These are phyloP conservation scores for Exobasidium cylindrosporum DNA, from an alignment of 1,284 basidiomycete genomes.

Conservation along the genomic window DNA sequence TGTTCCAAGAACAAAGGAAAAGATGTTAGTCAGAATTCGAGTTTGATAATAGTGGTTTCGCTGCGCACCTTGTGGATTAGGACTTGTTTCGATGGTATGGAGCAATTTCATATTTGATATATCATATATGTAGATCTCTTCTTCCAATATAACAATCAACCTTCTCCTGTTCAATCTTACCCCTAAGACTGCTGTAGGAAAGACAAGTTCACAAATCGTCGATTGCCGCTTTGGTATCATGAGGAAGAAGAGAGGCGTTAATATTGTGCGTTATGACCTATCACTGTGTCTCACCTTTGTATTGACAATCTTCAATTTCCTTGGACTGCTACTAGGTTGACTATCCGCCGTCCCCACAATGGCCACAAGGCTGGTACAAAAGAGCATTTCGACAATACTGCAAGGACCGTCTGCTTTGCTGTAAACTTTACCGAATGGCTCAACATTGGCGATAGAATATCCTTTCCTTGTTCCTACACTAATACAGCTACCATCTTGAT, in stretches of 20 bases:
- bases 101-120: slow-evolving; percentile 97
- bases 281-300: slow-evolving; percentile 72
- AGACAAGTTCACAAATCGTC: slow-evolving; percentile 96
- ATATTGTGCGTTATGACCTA: no score
- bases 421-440: slow-evolving; percentile 93
- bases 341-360: slow-evolving; percentile 86
- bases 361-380: slow-evolving; percentile 95
- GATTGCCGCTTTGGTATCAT: slow-evolving; percentile 72
- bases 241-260: background rate
- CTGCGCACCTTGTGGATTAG: slow-evolving; percentile 79
- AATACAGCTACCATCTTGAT: slow-evolving; percentile 67
- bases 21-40: background rate
- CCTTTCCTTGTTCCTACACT: slow-evolving; percentile 93
- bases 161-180: slow-evolving; percentile 97
- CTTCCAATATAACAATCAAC: slow-evolving; percentile 89
- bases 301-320: slow-evolving; percentile 94
- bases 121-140: slow-evolving; percentile 97
- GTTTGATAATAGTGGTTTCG: no score
- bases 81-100: slow-evolving; percentile 94
- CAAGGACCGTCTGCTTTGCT: slow-evolving; percentile 79
- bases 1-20: slow-evolving; percentile 54
- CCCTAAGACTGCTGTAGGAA: slow-evolving; percentile 89
- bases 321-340: slow-evolving; percentile 64
- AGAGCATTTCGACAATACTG: slow-evolving; percentile 97
- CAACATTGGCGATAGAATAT: slow-evolving; percentile 95